Conservation (phyloP, 331 rosid genomes). For the Erythrophleum ivorense region DNA sequence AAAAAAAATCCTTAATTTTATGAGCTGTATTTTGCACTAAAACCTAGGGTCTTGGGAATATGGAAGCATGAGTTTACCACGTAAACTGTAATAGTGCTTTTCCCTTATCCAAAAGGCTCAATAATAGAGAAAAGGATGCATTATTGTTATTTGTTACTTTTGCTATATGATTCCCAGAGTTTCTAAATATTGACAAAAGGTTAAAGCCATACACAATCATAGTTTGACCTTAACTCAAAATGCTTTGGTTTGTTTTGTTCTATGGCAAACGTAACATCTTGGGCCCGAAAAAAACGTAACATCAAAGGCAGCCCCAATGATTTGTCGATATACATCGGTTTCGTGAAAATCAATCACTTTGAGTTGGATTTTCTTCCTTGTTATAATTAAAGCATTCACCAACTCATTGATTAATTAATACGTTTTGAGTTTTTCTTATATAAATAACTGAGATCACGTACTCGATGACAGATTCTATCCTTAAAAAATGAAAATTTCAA, state of each 20-base stretch:
- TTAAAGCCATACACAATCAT: not conserved
- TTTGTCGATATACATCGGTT: not conserved
- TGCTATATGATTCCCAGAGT: not conserved
- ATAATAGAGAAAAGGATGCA: not conserved
- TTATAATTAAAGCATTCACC: not conserved
- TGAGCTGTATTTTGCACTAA: not conserved
- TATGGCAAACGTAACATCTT: not conserved
- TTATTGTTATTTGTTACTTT: not conserved
- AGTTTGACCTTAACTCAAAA: not conserved
- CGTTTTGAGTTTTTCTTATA: not conserved
- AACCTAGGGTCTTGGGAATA: not conserved
- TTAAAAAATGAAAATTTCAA: too few species aligned
- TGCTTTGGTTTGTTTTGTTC: not conserved
- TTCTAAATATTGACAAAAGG: not conserved
- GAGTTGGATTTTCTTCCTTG: not conserved
- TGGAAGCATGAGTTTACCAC: not conserved
- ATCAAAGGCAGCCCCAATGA: not conserved
- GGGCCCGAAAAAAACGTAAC: not conserved
- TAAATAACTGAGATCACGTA: too few species aligned
- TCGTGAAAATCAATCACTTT: not conserved
- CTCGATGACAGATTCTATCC: too few species aligned
- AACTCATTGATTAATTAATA: not conserved
- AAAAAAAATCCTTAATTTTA: not conserved
- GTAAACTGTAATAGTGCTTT: not conserved
- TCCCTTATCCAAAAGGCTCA: not conserved